Evolutionary conservation across 352 stramenopile species (phyloP), one percentile per base, ranked within the genome.

Genomic region (Phytopythium montanum): DNA sequence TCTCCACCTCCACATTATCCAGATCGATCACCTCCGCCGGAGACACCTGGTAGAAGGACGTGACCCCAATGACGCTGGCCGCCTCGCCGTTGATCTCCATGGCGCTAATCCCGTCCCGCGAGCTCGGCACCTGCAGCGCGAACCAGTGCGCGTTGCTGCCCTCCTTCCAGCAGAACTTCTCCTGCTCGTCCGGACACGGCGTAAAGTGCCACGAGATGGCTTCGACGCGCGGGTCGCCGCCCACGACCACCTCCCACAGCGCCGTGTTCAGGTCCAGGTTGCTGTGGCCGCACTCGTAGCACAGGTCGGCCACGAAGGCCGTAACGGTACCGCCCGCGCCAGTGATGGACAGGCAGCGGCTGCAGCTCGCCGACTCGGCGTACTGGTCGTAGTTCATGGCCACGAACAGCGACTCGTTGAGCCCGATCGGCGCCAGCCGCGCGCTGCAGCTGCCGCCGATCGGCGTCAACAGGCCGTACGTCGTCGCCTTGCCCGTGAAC

Each of bases 41-140:
- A 28, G 68, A 58, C 3, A 76, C 58, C 29, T 76, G 68, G 52
- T 73, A 98, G 73, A 98, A 98, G 73, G 94, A 98, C 61, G 97
- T 90, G 41, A 98, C 93, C 2, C 73, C 73, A 42, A 81, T 81
- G n/a, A 81, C 62, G 36, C 69, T 55, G 10, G 68, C 69, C 28
- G 79, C 66, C 18, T 66, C 59, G 25, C 69, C 72, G 38, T 72
- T 73, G 56, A 86, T 84, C 46, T 81, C 68, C 69, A 88, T 78
- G 16, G 48, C 54, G 44, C 75, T 68, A 33, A 90, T 67, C 29
- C 73, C 75, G 42, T 75, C 64, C 21, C 66, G 61, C 4, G 75
- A 84, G 65, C 88, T 90, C 51, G 66, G 67, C 34, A 83, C 73
- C 53, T 90, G 80, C 18, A 90, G 67, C 14, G 76, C 78, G 42